Evolutionary conservation across 139 green algal genomes (phyloP).

Genomic region (Edaphochlamys debaryana): DNA sequence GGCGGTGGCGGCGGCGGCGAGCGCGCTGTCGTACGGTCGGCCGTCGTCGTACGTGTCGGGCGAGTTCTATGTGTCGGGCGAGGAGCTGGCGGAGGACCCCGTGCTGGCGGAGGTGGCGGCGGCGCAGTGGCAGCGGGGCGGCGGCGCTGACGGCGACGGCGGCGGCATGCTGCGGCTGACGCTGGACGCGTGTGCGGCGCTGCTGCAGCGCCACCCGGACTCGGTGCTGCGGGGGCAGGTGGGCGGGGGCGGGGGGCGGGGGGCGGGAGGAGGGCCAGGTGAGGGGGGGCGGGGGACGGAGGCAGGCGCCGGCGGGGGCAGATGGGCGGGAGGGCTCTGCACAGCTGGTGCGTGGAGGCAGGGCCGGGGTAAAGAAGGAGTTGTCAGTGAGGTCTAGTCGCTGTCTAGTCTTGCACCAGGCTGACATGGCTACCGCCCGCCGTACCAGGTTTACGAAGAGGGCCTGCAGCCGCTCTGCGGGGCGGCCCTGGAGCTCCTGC

Average conservation of each 20-base stretch:
- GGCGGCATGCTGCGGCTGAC: constrained; percentile 5
- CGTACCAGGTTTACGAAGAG: constrained; percentile 27
- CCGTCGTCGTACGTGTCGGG: background rate
- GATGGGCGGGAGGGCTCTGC: no score
- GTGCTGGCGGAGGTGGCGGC: constrained; percentile 28
- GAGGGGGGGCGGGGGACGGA: no score
- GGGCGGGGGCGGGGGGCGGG: no score
- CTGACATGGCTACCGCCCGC: no score
- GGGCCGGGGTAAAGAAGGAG: no score
- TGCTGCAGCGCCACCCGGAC: constrained; percentile 33
- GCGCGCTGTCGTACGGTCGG: background rate
- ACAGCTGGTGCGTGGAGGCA: no score
- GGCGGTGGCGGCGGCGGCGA: background rate
- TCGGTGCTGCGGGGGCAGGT: constrained; percentile 24
- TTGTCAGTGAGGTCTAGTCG: no score
- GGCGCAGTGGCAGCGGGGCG: no score
- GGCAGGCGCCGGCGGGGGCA: no score
- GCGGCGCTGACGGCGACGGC: background rate
- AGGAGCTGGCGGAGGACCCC: constrained; percentile 13
- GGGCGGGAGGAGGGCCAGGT: no score
- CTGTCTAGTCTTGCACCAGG: no score
- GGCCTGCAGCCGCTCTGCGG: constrained; percentile 6
- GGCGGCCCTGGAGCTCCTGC: background rate
- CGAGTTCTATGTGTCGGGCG: background rate
- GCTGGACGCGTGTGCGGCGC: constrained; percentile 8